Base-by-base conservation (phyloP, 768 basidiomycete genomes). In the Russula lepida region DNA sequence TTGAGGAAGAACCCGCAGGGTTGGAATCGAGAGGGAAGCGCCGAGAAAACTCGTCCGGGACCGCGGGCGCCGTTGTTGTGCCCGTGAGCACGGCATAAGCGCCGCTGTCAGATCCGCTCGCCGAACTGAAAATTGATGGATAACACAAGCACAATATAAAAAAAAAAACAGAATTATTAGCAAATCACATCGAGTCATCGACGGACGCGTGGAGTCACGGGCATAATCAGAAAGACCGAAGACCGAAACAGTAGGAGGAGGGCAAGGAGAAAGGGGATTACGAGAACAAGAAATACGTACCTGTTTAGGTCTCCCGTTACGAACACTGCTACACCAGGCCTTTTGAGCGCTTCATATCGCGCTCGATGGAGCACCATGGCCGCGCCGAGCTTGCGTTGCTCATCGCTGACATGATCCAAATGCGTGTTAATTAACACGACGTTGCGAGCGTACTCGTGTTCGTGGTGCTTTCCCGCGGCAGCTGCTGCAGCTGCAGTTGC, bases 221-320 rank as follows among this genome's bases (percentile, higher is more conserved):
- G 8, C 5, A 43, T 43, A n/a, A 8, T 43, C 41, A 43, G 41
- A 43, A n/a, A 41, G 9, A n/a, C 41, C n/a, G 41, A 43, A 43
- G 21, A 25, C 12, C 25, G 21, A 46, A 46, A 25, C 2, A 25
- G 21, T 6, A 21, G 23, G 23, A 23, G 12, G 35, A 6, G n/a
- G 35, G 27, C 7, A 6, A 21, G 41, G n/a, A n/a, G n/a, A n/a
- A n/a, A n/a, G n/a, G n/a, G n/a, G n/a, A n/a, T n/a, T n/a, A n/a
- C n/a, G n/a, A n/a, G n/a, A n/a, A n/a, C n/a, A 41, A 1, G 39
- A 41, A 25, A 25, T 3, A 6, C 8, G 43, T 21, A 66, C 65
- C 65, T 66, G 64, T 84, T 84, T 65, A 84, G 81, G 69, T 84
- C 82, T 0, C 81, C 82, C 0, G 76, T 74, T 62, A 83, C 68